Evolutionary conservation across 352 stramenopile species (phyloP).

Genomic region (Pythium coloratum): DNA sequence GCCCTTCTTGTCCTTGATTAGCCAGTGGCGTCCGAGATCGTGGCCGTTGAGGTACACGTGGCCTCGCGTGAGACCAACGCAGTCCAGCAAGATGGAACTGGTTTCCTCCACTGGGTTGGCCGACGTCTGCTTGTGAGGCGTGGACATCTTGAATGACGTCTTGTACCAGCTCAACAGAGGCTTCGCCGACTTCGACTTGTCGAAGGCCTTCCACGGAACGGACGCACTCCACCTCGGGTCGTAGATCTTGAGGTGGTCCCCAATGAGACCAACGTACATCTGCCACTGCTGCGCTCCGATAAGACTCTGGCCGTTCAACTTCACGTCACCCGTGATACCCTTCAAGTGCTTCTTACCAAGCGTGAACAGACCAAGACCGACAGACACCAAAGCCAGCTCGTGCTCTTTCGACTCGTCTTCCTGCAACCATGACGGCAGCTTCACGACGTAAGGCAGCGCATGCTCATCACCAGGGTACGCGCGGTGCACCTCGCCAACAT

Average conservation of each 20-base stretch:
- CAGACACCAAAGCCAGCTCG: constrained; percentile 47
- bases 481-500: constrained; percentile 42
- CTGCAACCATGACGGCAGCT: constrained; percentile 36
- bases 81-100: constrained; percentile 62
- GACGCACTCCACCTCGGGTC: constrained; percentile 44
- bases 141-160: constrained; percentile 41
- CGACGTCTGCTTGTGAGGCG: constrained; percentile 17
- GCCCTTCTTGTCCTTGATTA: constrained; percentile 45
- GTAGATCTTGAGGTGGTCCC: constrained; percentile 65
- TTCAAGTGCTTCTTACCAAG: constrained; percentile 58
- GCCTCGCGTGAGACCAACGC: constrained; percentile 54
- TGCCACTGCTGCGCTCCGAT: constrained; percentile 35
- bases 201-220: constrained; percentile 42
- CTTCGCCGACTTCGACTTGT: constrained; percentile 10
- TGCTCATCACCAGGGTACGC: constrained; percentile 58
- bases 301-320: constrained; percentile 39
- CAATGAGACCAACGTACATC: constrained; percentile 64
- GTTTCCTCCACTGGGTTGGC: constrained; percentile 25
- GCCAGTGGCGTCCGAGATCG: constrained; percentile 68
- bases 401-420: constrained; percentile 24
- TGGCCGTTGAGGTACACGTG: constrained; percentile 66
- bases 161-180: constrained; percentile 55
- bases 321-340: constrained; percentile 53
- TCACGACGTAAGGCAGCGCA: constrained; percentile 42
- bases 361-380: constrained; percentile 61